phyloP scores from a whole-genome alignment of 106 monocot genomes.

The Acanthochlamys bracteata region DNA sequence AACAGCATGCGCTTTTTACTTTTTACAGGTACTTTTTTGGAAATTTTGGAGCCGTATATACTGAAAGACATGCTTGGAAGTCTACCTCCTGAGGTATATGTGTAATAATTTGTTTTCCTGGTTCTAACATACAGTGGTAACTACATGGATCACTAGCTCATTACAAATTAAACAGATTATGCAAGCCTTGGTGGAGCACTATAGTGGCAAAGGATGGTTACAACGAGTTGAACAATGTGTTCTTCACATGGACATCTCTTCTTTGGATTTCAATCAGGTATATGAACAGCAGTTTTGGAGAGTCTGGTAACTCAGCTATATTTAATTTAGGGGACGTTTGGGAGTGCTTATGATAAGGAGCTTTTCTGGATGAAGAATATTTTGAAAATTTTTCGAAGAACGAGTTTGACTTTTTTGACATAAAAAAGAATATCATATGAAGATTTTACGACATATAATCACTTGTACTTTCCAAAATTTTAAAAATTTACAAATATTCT shows the following conservation, averaged over 20 bases:
- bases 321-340: too few species aligned
- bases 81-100: conserved; percentile 81
- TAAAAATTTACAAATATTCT: too few species aligned
- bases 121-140: background rate
- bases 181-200: conserved; percentile 99
- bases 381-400: too few species aligned
- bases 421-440: too few species aligned
- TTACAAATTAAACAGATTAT: conserved; percentile 49
- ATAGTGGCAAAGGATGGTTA: conserved; percentile 82
- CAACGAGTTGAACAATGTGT: conserved; percentile 95
- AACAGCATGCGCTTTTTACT: too few species aligned
- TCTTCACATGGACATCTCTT: conserved; percentile 99
- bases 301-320: too few species aligned
- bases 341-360: too few species aligned
- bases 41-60: conserved; percentile 96
- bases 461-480: too few species aligned
- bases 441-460: too few species aligned
- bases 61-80: conserved; percentile 92
- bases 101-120: background rate
- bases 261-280: conserved; percentile 99
- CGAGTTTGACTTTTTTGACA: too few species aligned
- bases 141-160: background rate
- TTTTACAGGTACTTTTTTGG: conserved; percentile 74
- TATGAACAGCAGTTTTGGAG: too few species aligned
- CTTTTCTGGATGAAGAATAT: too few species aligned